phyloP scores from a whole-genome alignment of 2,329 filamentous ascomycete genomes.

The Beauveria sp. region DNA sequence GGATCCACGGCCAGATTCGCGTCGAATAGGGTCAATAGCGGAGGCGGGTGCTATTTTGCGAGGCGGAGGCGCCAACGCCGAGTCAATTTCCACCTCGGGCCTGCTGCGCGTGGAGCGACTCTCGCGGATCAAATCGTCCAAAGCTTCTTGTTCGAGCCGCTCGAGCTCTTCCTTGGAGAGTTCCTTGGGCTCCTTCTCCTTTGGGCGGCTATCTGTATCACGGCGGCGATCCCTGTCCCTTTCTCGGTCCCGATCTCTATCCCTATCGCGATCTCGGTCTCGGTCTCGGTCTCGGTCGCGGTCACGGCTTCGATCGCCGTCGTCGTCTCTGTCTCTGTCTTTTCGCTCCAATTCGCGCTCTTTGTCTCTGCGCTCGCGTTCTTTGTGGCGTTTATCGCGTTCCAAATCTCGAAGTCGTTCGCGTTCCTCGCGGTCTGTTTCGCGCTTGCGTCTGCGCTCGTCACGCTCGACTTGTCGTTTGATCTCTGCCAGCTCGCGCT shows the following conservation, averaged over 20 bases:
- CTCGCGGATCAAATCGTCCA: constrained; percentile 52
- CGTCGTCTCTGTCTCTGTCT: constrained; percentile 12
- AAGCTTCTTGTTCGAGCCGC: constrained; percentile 48
- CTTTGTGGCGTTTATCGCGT: constrained; percentile 32
- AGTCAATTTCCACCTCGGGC: constrained; percentile 49
- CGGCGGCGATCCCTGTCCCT: constrained; percentile 25
- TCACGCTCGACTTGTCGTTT: constrained; percentile 45
- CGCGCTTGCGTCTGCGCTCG: constrained; percentile 40
- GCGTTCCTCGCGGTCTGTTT: constrained; percentile 50
- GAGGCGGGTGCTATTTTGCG: constrained; percentile 45
- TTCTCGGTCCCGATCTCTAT: constrained; percentile 23
- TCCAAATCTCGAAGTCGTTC: constrained; percentile 36
- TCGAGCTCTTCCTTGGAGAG: constrained; percentile 52
- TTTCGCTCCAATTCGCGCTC: constrained; percentile 25
- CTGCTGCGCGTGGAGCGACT: constrained; percentile 43
- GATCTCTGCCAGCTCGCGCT: constrained; percentile 41
- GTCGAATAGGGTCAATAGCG: constrained; percentile 49
- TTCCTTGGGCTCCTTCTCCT: constrained; percentile 37
- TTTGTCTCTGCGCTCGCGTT: constrained; percentile 30
- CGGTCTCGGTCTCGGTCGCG: constrained; percentile 37
- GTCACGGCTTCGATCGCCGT: constrained; percentile 15
- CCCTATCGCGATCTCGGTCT: constrained; percentile 22
- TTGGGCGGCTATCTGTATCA: constrained; percentile 24
- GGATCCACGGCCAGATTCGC: constrained; percentile 35
- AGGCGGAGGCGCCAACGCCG: constrained; percentile 48